Conservation (phyloP, 1,139 yeast species). For the Kurtzmaniella quercitrusa region DNA sequence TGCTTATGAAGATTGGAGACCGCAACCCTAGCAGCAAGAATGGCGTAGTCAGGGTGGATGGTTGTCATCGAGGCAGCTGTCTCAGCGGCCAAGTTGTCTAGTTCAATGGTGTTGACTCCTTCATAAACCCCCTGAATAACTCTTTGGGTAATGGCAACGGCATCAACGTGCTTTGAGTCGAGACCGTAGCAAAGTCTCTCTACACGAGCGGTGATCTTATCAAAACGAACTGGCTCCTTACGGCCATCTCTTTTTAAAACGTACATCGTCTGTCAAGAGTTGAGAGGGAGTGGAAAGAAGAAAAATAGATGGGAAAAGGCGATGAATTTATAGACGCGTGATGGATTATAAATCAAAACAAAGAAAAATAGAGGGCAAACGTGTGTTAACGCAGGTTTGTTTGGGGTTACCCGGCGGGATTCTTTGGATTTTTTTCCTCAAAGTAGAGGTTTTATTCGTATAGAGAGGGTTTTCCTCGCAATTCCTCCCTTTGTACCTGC, state of each 20-base stretch:
- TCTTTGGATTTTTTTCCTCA: not conserved
- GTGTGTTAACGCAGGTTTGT: slow-evolving; percentile 2
- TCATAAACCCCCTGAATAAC: slow-evolving; percentile 89
- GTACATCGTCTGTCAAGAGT: slow-evolving; percentile 29
- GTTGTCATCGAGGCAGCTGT: slow-evolving; percentile 98
- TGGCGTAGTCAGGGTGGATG: slow-evolving; percentile 93
- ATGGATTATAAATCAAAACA: slow-evolving; percentile 6
- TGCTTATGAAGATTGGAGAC: slow-evolving; percentile 89
- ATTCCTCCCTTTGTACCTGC: not conserved
- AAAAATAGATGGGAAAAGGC: slow-evolving; percentile 2
- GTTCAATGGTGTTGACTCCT: slow-evolving; percentile 92
- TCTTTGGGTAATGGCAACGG: slow-evolving; percentile 84
- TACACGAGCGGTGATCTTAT: slow-evolving; percentile 52
- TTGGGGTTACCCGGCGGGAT: slow-evolving; percentile 4
- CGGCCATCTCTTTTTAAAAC: slow-evolving; percentile 70
- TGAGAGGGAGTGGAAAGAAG: slow-evolving; percentile 2
- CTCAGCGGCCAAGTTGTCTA: slow-evolving; percentile 92
- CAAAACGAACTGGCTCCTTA: slow-evolving; percentile 81
- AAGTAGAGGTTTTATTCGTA: not conserved
- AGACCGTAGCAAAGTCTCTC: slow-evolving; percentile 70
- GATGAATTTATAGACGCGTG: slow-evolving; percentile 7
- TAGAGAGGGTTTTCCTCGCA: slow-evolving; percentile 1
- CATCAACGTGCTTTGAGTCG: slow-evolving; percentile 79
- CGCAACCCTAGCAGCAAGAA: slow-evolving; percentile 91
- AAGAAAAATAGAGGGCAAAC: slow-evolving; percentile 2